Base-by-base conservation (phyloP, 352 stramenopile species). In the Aphanomyces euteiches region DNA sequence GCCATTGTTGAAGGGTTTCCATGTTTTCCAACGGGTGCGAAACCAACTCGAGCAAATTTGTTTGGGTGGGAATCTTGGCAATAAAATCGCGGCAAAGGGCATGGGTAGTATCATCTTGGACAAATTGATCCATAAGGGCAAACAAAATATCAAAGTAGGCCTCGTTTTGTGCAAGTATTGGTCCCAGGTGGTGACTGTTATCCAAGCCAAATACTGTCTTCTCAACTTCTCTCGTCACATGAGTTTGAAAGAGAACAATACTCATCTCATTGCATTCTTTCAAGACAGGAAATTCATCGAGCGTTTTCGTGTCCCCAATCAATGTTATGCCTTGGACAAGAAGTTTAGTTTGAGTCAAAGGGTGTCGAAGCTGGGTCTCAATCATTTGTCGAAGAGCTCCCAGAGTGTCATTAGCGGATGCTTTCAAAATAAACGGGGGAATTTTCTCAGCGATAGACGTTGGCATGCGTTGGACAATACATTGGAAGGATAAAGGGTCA, bases 71-170 rank as follows among this genome's bases (percentile, higher is more conserved):
- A 15, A 96, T 85, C 65, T 92, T 90, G 59, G 91, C 88, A 56
- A 96, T 72, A 50, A 96, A 81, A 43, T 88, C 82, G 83, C 86
- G 93, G 41, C 94, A 47, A 15, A 86, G 77, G 50, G 85, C 80
- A 73, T 93, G 86, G 1, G 90, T 83, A 12, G 78, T 21, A 1
- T 73, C 71, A 63, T 89, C 74, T 5, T 77, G 78, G 4, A 80
- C 78, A 1, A 91, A 79, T 17, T 80, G 79, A 61, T 94, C 88
- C 12, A 94, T 75, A 17, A 94, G 81, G 60, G 79, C 81, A 58
- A 96, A 94, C n/a, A 96, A 73, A 38, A 92, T 83, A 17, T 89
- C 83, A 61, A 94, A 94, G 64, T 96, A 94, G 19, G 84, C 79
- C 6, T 69, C 74, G 73, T 93, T 77, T 34, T 74, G 73, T 17